A percentile compares a stretch with the other conserved stretches of the same genome.
These are phyloP conservation scores for Coix lacrymajobi DNA, from an alignment of 176 grass and related monocot species.

Conservation along the genomic window DNA sequence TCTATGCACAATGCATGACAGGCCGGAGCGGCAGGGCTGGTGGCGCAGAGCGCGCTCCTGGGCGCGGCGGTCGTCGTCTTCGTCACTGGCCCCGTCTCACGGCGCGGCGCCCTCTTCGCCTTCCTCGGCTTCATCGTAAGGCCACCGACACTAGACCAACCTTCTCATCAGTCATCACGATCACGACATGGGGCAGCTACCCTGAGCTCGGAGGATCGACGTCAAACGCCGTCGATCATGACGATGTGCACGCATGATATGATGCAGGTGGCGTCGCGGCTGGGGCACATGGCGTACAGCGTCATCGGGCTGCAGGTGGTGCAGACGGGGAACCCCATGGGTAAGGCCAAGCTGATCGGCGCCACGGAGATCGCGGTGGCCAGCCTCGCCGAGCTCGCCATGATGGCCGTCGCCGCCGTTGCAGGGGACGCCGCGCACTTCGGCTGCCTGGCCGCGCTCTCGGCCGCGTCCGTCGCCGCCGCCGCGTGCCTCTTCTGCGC, in stretches of 20 bases:
- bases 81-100: conserved; percentile 17
- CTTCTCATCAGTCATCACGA: too few species aligned
- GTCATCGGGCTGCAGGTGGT: conserved; percentile 52
- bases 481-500: conserved; percentile 40
- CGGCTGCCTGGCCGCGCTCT: conserved; percentile 37
- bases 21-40: conserved; percentile 52
- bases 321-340: conserved; percentile 41
- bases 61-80: conserved; percentile 30
- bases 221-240: not conserved
- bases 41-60: conserved; percentile 44
- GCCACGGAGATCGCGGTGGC: conserved; percentile 51
- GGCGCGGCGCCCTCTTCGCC: conserved; percentile 8
- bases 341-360: conserved; percentile 56
- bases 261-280: conserved; percentile 49
- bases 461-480: conserved; percentile 28
- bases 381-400: conserved; percentile 54
- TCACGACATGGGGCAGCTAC: not conserved
- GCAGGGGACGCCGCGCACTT: conserved; percentile 38
- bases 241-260: not conserved
- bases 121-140: conserved; percentile 55
- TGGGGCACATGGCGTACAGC: conserved; percentile 67
- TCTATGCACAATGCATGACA: not conserved
- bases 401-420: conserved; percentile 39
- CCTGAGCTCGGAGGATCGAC: not conserved
- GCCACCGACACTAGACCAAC: not conserved